These are phyloP conservation scores for Groenewaldozyma auringiensis DNA, from an alignment of 1,139 yeast genomes.

Conservation along the genomic window DNA sequence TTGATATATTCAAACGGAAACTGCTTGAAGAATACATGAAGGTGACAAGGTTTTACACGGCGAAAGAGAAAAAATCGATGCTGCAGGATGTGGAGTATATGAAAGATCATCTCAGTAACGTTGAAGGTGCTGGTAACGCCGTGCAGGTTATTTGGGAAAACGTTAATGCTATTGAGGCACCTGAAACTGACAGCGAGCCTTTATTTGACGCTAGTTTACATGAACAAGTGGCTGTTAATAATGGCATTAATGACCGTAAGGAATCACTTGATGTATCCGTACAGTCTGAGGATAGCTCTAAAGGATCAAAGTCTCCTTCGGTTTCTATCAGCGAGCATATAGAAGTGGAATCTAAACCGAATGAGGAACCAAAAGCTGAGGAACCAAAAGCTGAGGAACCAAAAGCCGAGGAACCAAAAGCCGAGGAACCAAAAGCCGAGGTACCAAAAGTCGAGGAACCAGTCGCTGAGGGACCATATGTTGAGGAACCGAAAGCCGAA, in stretches of 20 bases:
- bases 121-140: conserved; percentile 57
- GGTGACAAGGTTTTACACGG: conserved; percentile 37
- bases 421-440: conserved; percentile 4
- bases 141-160: conserved; percentile 63
- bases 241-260: conserved; percentile 2
- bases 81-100: conserved; percentile 61
- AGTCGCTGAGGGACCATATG: conserved; percentile 9
- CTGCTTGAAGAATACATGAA: conserved; percentile 49
- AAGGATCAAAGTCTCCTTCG: not conserved
- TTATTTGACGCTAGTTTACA: conserved; percentile 12
- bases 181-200: conserved; percentile 19
- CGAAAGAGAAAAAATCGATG: conserved; percentile 31
- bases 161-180: conserved; percentile 43
- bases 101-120: conserved; percentile 48
- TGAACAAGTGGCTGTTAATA: not conserved
- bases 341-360: conserved; percentile 6
- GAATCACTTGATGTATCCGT: conserved; percentile 1
- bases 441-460: conserved; percentile 1
- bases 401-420: conserved; percentile 5
- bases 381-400: conserved; percentile 6
- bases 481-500: conserved; percentile 6
- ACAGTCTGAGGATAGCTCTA: not conserved
- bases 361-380: conserved; percentile 4
- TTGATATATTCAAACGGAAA: conserved; percentile 51
- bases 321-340: not conserved